These are phyloP conservation scores for Hymenoscyphus scutula DNA, from an alignment of 2,329 filamentous ascomycete species.

Conservation along the genomic window DNA sequence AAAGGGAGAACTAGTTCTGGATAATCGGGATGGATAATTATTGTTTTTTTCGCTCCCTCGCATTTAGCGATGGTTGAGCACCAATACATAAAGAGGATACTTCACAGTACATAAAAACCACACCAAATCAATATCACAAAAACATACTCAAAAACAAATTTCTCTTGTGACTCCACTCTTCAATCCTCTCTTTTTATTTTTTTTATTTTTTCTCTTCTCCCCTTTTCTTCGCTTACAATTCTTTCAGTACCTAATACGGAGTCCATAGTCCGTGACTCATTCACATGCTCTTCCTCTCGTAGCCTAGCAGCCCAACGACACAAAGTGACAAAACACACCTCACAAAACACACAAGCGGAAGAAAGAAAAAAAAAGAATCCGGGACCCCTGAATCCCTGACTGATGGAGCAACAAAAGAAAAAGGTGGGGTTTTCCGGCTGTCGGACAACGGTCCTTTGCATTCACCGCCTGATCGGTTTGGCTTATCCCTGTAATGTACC, in stretches of 20 bases:
- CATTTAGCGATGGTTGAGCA: conserved; percentile 8
- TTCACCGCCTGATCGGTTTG: neutral
- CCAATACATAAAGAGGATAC: neutral
- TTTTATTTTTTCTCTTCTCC: too few relatives aligned
- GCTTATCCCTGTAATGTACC: neutral
- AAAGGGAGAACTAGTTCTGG: neutral
- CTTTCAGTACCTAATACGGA: too few relatives aligned
- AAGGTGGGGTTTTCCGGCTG: neutral
- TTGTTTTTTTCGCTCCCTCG: conserved; percentile 4
- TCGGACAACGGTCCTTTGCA: conserved; percentile 1
- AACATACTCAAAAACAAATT: neutral
- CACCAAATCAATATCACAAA: too few relatives aligned
- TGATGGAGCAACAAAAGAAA: too few relatives aligned
- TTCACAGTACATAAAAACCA: neutral
- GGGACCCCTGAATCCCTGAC: neutral
- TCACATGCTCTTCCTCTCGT: neutral
- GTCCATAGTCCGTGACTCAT: neutral
- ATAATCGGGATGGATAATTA: neutral
- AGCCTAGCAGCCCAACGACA: neutral
- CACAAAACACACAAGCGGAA: too few relatives aligned
- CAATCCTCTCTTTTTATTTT: neutral
- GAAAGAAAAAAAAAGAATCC: neutral
- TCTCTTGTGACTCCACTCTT: neutral
- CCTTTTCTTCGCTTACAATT: neutral
- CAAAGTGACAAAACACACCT: too few relatives aligned